Evolutionary conservation across 176 grass and related monocot species (phyloP).

Genomic region (Otatea glauca): DNA sequence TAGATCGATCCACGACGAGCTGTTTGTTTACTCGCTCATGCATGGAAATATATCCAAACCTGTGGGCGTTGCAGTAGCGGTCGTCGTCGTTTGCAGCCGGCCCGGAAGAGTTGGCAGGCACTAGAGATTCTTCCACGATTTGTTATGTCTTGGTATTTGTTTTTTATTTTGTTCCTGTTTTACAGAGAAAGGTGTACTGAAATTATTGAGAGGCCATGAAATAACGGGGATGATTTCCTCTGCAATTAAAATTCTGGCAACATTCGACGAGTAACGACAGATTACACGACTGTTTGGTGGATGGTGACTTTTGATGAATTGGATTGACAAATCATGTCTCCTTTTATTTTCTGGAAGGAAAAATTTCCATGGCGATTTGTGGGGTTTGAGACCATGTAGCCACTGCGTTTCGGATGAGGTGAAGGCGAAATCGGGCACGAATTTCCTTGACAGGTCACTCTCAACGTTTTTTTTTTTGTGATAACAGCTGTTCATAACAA

Average conservation of each 20-base stretch:
- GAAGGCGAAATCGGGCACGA: background rate
- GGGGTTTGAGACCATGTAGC: background rate
- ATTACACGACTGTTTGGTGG: background rate
- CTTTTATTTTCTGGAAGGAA: background rate
- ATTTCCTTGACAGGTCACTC: conserved; percentile 9
- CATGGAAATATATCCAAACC: too few relatives aligned
- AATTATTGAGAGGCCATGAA: too few relatives aligned
- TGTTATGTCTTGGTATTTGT: background rate
- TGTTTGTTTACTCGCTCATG: background rate
- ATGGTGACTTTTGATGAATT: background rate
- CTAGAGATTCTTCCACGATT: background rate
- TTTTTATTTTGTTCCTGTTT: too few relatives aligned
- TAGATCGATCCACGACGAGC: background rate
- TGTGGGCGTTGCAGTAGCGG: background rate
- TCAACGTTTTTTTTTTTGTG: background rate
- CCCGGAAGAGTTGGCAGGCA: background rate
- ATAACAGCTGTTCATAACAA: background rate
- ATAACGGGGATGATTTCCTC: too few relatives aligned
- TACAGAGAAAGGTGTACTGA: too few relatives aligned
- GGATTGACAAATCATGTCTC: background rate
- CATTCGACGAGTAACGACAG: too few relatives aligned
- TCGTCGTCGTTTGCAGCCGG: background rate
- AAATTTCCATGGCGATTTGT: background rate
- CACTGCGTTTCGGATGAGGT: too few relatives aligned
- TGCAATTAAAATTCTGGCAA: too few relatives aligned